These are phyloP conservation scores for Galerina sulciceps DNA, from an alignment of 768 basidiomycete genomes.

Conservation along the genomic window DNA sequence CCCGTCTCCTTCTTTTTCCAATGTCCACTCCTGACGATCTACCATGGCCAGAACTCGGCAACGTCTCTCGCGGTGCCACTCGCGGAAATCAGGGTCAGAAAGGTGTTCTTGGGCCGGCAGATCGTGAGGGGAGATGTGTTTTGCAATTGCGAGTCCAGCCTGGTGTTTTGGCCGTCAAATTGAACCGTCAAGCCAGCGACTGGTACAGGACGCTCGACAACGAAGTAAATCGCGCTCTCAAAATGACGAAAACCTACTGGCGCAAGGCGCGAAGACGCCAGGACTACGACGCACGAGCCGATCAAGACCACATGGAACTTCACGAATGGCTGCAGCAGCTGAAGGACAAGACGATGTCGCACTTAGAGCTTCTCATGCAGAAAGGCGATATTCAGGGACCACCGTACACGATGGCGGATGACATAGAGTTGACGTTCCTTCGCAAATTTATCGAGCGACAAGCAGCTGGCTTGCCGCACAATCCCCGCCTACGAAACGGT, in stretches of 20 bases:
- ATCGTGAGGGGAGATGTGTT: slow-evolving; percentile 74
- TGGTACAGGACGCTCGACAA: slow-evolving; percentile 81
- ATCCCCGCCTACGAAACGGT: slow-evolving; percentile 75
- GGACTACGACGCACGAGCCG: slow-evolving; percentile 83
- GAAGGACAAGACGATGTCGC: slow-evolving; percentile 89
- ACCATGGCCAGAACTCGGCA: slow-evolving; percentile 86
- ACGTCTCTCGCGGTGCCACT: slow-evolving; percentile 83
- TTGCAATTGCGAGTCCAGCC: slow-evolving; percentile 86
- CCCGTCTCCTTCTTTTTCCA: slow-evolving; percentile 30
- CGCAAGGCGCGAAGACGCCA: slow-evolving; percentile 80
- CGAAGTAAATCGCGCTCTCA: slow-evolving; percentile 81
- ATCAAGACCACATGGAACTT: slow-evolving; percentile 89
- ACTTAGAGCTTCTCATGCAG: slow-evolving; percentile 85
- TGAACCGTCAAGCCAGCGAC: slow-evolving; percentile 79
- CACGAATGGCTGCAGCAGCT: slow-evolving; percentile 89
- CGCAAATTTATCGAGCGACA: slow-evolving; percentile 85
- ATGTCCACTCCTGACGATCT: slow-evolving; percentile 73
- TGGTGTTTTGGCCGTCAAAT: slow-evolving; percentile 74
- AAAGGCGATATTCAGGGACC: slow-evolving; percentile 87
- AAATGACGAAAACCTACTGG: slow-evolving; percentile 87
- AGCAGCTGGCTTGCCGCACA: slow-evolving; percentile 74
- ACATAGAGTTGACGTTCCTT: slow-evolving; percentile 76
- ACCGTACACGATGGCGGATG: slow-evolving; percentile 81
- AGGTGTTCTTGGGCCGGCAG: slow-evolving; percentile 72
- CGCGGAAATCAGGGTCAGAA: slow-evolving; percentile 88